A percentile compares a stretch with the other conserved stretches of the same genome.
Conservation (phyloP, 2,329 filamentous ascomycete species). For the Parafenestella ontariensis region DNA sequence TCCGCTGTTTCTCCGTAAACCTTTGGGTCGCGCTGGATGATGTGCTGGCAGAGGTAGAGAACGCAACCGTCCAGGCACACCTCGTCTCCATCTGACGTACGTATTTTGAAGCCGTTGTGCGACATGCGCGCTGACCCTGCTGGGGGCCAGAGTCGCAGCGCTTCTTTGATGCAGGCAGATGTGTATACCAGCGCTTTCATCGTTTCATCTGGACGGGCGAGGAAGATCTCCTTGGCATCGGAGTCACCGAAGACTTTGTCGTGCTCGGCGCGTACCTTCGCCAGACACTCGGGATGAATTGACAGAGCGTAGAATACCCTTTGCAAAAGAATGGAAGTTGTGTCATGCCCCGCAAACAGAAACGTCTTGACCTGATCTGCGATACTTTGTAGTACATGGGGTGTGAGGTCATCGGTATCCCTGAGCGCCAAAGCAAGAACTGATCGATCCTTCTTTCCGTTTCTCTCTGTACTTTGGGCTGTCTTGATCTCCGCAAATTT, state of each 20-base stretch:
- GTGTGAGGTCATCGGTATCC: conserved; percentile 43
- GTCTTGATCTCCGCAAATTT: conserved; percentile 36
- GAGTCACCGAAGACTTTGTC: conserved; percentile 60
- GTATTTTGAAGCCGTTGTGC: conserved; percentile 52
- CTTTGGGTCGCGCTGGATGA: conserved; percentile 47
- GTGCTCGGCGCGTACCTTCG: conserved; percentile 56
- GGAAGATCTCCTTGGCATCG: conserved; percentile 50
- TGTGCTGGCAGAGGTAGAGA: conserved; percentile 53
- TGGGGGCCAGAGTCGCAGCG: conserved; percentile 61
- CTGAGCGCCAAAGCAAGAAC: conserved; percentile 45
- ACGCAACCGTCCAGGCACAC: conserved; percentile 54
- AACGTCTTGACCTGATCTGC: conserved; percentile 54
- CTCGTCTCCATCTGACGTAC: conserved; percentile 51
- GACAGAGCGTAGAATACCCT: conserved; percentile 43
- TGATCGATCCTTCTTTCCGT: conserved; percentile 34
- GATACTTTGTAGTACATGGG: conserved; percentile 44
- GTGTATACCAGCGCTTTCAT: conserved; percentile 61
- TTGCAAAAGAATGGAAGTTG: conserved; percentile 48
- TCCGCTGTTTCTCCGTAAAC: conserved; percentile 42
- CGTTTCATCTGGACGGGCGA: conserved; percentile 55
- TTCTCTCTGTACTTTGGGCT: conserved; percentile 19
- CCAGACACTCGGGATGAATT: conserved; percentile 37
- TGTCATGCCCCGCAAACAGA: conserved; percentile 58
- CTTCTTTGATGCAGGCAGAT: conserved; percentile 62
- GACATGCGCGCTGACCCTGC: conserved; percentile 53